A percentile compares a stretch with the other conserved stretches of the same genome.
phyloP scores from a whole-genome alignment of 2,329 filamentous ascomycete species.

The Microcyclospora pomicola region DNA sequence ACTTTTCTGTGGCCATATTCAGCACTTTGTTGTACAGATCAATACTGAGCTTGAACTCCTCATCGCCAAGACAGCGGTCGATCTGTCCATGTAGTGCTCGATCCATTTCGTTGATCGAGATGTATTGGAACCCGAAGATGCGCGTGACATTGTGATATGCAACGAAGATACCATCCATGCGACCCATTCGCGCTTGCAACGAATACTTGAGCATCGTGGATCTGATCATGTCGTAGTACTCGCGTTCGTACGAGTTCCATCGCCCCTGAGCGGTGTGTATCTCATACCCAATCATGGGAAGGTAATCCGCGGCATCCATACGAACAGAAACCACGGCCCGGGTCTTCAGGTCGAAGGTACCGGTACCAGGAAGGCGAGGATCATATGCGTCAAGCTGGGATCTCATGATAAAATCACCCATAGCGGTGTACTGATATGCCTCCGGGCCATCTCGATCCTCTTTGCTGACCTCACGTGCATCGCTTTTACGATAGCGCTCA shows the following conservation, averaged over 20 bases:
- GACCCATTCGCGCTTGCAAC: constrained; percentile 86
- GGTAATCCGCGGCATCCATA: constrained; percentile 63
- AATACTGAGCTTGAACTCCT: constrained; percentile 75
- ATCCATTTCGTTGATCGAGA: constrained; percentile 79
- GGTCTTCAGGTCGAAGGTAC: constrained; percentile 94
- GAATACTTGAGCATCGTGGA: constrained; percentile 94
- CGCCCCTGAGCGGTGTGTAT: constrained; percentile 61
- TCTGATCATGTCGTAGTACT: constrained; percentile 94
- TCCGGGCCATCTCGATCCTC: constrained; percentile 60
- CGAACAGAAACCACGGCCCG: constrained; percentile 82
- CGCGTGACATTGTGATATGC: constrained; percentile 90
- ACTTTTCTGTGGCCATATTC: constrained; percentile 58
- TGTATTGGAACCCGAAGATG: constrained; percentile 96
- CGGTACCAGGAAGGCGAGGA: constrained; percentile 69
- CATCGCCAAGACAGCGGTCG: constrained; percentile 55
- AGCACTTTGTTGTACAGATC: constrained; percentile 66
- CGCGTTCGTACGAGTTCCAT: constrained; percentile 86
- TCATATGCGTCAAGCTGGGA: constrained; percentile 91
- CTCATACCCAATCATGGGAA: constrained; percentile 73
- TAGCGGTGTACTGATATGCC: constrained; percentile 73
- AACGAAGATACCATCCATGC: constrained; percentile 97
- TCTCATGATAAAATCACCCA: constrained; percentile 82
- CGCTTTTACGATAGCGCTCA: constrained; percentile 63
- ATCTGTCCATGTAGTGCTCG: constrained; percentile 67
- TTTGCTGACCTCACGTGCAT: constrained; percentile 54